phyloP scores from a whole-genome alignment of 805 yeast genomes.

The Isabelozyma rhagii region DNA sequence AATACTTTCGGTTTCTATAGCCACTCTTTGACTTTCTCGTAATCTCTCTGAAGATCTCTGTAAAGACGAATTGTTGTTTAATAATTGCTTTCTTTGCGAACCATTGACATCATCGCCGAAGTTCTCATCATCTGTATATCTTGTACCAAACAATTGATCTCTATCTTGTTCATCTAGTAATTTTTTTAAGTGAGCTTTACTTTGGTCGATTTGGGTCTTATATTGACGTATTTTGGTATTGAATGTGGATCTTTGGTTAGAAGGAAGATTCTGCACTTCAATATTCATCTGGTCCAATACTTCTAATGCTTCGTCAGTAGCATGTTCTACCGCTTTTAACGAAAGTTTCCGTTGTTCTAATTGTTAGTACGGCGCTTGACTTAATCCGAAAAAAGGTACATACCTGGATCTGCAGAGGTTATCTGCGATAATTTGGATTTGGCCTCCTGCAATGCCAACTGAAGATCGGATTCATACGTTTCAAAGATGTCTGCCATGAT shows the following conservation, averaged over 20 bases:
- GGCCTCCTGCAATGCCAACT: slow-evolving; percentile 67
- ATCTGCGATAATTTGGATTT: slow-evolving; percentile 60
- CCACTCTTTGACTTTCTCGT: slow-evolving; percentile 83
- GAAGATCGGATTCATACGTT: slow-evolving; percentile 69
- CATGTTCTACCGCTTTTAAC: slow-evolving; percentile 58
- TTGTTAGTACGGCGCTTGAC: slow-evolving; percentile 14
- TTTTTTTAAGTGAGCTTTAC: slow-evolving; percentile 53
- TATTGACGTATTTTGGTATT: slow-evolving; percentile 77
- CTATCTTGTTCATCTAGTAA: slow-evolving; percentile 71
- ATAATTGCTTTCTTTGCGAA: slow-evolving; percentile 75
- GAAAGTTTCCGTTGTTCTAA: slow-evolving; percentile 51
- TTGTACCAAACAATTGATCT: slow-evolving; percentile 63
- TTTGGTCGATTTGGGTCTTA: slow-evolving; percentile 53
- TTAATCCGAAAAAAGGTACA: slow-evolving; percentile 8
- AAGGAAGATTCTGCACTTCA: slow-evolving; percentile 83
- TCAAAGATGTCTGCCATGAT: slow-evolving; percentile 52
- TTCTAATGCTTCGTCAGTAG: slow-evolving; percentile 79
- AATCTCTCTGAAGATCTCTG: slow-evolving; percentile 82
- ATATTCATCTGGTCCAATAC: slow-evolving; percentile 82
- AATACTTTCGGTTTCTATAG: slow-evolving; percentile 85
- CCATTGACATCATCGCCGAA: slow-evolving; percentile 42
- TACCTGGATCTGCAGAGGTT: slow-evolving; percentile 41
- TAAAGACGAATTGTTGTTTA: slow-evolving; percentile 73
- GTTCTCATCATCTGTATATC: slow-evolving; percentile 34
- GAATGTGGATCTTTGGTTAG: slow-evolving; percentile 62